Conservation (phyloP, 2,329 filamentous ascomycete genomes). For the Fusarium fujikuroi region DNA sequence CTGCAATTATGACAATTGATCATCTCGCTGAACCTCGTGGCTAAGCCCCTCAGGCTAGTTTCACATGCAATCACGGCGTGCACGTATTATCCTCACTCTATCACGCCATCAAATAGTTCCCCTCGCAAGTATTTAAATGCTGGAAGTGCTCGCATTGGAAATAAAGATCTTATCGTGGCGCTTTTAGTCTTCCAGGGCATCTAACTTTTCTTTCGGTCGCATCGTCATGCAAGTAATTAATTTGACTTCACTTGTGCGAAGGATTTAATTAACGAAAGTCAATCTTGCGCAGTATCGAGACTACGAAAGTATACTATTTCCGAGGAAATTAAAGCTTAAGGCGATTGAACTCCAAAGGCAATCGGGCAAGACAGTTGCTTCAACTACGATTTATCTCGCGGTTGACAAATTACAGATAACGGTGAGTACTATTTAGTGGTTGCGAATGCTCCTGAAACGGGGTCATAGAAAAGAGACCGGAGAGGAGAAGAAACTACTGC, state of each 20-base stretch:
- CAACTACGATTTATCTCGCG: neutral
- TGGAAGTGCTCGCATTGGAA: rapidly evolving
- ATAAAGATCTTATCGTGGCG: neutral
- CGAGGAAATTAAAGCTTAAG: neutral
- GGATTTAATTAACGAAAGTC: neutral
- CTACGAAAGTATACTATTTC: neutral
- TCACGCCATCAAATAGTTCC: neutral
- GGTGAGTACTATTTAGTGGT: rapidly evolving
- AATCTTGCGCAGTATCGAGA: neutral
- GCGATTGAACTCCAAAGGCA: neutral
- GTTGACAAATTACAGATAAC: too few species aligned
- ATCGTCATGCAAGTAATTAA: neutral
- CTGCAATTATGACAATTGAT: neutral
- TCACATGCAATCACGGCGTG: neutral
- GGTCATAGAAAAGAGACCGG: too few species aligned
- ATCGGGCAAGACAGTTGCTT: too few species aligned
- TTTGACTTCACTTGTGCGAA: neutral
- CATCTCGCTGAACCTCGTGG: neutral
- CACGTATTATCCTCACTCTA: neutral
- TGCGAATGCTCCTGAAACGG: too few species aligned
- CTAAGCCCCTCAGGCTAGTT: neutral
- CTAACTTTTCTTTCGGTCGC: neutral
- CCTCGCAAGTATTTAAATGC: neutral
- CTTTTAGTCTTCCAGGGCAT: neutral
- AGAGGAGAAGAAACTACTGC: too few species aligned